Evolutionary conservation across 2,329 filamentous ascomycete genomes (phyloP), one percentile per base, ranked within the genome.

Genomic region (Fusarium sterilihyphosum): DNA sequence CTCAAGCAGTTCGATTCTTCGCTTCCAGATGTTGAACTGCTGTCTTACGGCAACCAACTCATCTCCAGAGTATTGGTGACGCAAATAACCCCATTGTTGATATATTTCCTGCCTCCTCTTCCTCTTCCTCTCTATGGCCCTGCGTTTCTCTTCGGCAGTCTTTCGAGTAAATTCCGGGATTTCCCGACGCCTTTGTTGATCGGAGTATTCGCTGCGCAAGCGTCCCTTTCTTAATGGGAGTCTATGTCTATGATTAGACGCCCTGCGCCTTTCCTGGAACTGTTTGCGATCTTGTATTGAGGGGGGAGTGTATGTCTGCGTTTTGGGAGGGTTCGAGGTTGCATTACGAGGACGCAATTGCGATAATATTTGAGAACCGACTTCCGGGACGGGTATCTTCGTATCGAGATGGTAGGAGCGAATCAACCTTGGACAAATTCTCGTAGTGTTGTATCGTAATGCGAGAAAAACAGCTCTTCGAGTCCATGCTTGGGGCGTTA

Each of bases 81-180:
- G 78, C 22, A 82, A 33, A 26, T 79, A 80, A 10, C 80, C 80
- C 81, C 81, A 83, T 77, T 83, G 80, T 2, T 63, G 38, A 35
- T 79, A 77, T 17, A 56, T 54, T 50, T 54, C 62, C 38, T 50
- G 71, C 46, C 47, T 61, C 8, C 49, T 71, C 49, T 63, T 73
- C 43, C 44, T 43, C 37, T 29, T 50, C 17, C 46, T 52, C 16
- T 68, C 66, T 33, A 24, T 31, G 17, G 26, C 33, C 52, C 60
- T 62, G 35, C 46, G 54, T 16, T 33, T 54, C 41, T 64, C 22
- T 33, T 73, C 57, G 11, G 62, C 46, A 61, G 40, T 24, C 50
- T 66, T 66, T 49, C 44, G 53, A 40, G n/a, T 31, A 26, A 17
- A 44, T 24, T 72, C 44, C n/a, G 62, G 20, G 49, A 47, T 40